Conservation (phyloP, 768 basidiomycete genomes). For the Pleurotus djamor region DNA sequence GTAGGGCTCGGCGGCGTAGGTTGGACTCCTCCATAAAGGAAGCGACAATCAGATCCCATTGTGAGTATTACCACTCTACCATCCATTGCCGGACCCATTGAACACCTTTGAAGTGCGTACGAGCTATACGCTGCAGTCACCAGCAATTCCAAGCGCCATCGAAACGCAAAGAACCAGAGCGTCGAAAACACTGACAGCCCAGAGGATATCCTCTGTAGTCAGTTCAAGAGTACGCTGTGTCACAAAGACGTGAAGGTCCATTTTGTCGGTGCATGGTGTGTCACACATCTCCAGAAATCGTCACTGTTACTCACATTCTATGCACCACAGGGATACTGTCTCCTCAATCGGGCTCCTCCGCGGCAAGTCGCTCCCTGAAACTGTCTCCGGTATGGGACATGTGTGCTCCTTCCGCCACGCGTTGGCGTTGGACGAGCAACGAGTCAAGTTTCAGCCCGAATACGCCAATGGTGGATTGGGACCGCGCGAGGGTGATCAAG, state of each 20-base stretch:
- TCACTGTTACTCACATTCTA: too few relatives aligned
- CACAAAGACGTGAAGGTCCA: conserved; percentile 30
- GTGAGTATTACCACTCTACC: too few relatives aligned
- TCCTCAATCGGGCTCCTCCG: conserved; percentile 24
- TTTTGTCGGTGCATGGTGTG: conserved; percentile 44
- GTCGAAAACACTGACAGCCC: too few relatives aligned
- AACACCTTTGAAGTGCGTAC: not conserved
- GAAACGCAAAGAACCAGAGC: not conserved
- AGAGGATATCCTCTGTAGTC: conserved; percentile 10
- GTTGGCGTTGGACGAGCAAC: conserved; percentile 7
- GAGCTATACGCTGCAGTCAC: not conserved
- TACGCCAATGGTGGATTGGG: conserved; percentile 14
- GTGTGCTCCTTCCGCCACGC: conserved; percentile 31
- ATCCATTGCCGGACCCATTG: not conserved
- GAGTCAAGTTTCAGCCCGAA: conserved; percentile 31
- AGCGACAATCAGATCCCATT: too few relatives aligned
- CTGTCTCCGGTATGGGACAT: conserved; percentile 20
- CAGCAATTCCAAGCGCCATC: not conserved
- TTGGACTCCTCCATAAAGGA: too few relatives aligned
- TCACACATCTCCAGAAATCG: too few relatives aligned
- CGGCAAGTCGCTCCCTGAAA: not conserved
- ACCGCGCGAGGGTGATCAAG: not conserved
- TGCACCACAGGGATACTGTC: too few relatives aligned
- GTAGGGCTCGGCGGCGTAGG: too few relatives aligned
- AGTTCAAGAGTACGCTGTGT: conserved; percentile 16